Base-by-base conservation (phyloP, 345 rosid genomes). In the Geranium rotundifolium region DNA sequence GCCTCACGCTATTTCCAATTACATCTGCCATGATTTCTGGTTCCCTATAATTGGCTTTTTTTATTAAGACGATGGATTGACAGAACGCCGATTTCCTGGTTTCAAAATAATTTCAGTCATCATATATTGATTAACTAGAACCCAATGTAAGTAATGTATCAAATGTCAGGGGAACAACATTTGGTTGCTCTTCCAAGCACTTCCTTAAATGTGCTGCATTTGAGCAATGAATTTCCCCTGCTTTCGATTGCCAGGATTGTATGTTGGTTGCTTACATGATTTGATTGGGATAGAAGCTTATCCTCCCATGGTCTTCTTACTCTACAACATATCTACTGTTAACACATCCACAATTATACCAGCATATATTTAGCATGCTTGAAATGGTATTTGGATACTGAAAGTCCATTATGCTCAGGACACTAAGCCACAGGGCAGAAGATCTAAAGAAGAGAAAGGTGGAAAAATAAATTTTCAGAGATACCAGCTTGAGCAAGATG, bases 401-500 rank as follows among this genome's bases (percentile, higher is more conserved):
- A 31, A 57, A 54, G 37, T 37, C 59, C 64, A n/a, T 17, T 71
- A 58, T 70, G 1, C 64, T 58, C 72, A 80, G 83, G 82, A 76
- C 57, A 60, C 71, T 68, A 72, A 72, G 68, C 60, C 64, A 58
- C 70, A 61, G 65, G 65, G 60, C 13, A 73, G 72, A 70, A 77
- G 39, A 34, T 8, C 7, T 50, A 78, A 67, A 59, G 78, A 64
- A 59, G 69, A 74, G 81, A 82, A 79, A 72, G 81, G 71, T 50
- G 76, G 62, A 58, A 72, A 76, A 64, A 72, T 64, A 52, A 57
- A 79, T 60, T 60, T 71, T 73, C 83, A 88, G 72, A 86, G 75
- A 59, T 52, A 68, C 79, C 83, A 83, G 80, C 97, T 91, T 50
- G 91, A 88, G 77, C 80, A 91, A 85, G 97, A 88, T 66, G 97